Evolutionary conservation across 352 stramenopile genomes (phyloP), one percentile per base, ranked within the genome.

Genomic region (Elongisporangium undulatum): DNA sequence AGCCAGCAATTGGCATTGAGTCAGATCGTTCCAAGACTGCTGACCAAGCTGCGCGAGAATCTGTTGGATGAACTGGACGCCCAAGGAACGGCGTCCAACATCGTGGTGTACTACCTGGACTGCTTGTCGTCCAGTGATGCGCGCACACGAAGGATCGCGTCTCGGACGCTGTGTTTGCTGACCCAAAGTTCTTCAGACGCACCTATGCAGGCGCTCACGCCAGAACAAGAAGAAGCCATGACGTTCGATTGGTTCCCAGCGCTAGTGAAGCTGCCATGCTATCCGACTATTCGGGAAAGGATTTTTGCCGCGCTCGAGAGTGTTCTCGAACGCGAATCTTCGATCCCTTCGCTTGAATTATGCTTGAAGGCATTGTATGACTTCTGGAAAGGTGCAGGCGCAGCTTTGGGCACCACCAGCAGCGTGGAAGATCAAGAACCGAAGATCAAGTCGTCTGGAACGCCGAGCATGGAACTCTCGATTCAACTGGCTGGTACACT

Each of bases 91-190:
- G 74, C 77, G 0, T 69, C 71, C 1, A 80, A 78, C 57, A 68
- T 94, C 2, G 59, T 94, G 3, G 39, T 85, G 22, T 94, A 89
- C 49, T 93, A 85, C 52, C 66, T 94, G 56, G 76, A 92, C 21
- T 79, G 82, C 49, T 64, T 94, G 24, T 79, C 78, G 29, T 87
- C 83, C 2, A 53, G 74, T 1, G 77, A 78, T 4, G 20, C 81
- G 19, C 55, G 67, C 2, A 85, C 77, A 8, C 76, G 85, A 51
- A 69, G 79, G 52, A 70, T 89, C 8, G 82, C 82, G 3, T 85
- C 75, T 55, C 80, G 85, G 49, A 82, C 92, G 50, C 67, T 95
- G 12, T 69, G 82, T 20, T 60, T 88, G 12, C 56, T 95, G 56
- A 90, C 79, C 1, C 56, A 49, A 5, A 50, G 52, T 38, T 23